A percentile compares a stretch with the other conserved stretches of the same genome.
phyloP scores from a whole-genome alignment of 2,329 filamentous ascomycete species.

The Cladobotryum mycophilum region DNA sequence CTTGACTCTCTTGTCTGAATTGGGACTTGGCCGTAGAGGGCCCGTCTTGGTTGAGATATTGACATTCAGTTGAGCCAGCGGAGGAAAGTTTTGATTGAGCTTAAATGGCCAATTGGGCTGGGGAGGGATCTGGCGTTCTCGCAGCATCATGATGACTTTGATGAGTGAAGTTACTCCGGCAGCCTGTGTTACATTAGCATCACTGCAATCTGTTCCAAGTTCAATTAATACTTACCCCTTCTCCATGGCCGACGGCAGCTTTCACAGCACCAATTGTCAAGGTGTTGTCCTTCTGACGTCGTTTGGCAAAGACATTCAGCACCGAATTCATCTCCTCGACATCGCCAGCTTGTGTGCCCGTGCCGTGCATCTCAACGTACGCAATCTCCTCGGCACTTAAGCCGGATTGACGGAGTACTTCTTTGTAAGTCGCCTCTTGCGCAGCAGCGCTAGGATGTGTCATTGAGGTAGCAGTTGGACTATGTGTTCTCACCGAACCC shows the following conservation, averaged over 20 bases:
- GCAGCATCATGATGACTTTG: constrained; percentile 50
- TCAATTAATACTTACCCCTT: constrained; percentile 37
- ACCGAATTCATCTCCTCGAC: constrained; percentile 78
- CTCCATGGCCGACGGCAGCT: constrained; percentile 58
- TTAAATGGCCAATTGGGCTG: constrained; percentile 21
- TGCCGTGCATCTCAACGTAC: constrained; percentile 90
- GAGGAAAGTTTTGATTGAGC: too few species aligned
- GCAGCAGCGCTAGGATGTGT: constrained; percentile 61
- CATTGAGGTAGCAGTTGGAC: constrained; percentile 62
- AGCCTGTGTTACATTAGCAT: too few species aligned
- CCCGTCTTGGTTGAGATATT: constrained; percentile 48
- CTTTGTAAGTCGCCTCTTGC: constrained; percentile 55
- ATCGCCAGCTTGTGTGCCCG: constrained; percentile 82
- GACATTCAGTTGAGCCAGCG: constrained; percentile 23
- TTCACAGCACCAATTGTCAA: constrained; percentile 60
- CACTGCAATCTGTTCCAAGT: too few species aligned
- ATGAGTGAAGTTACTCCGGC: constrained; percentile 49
- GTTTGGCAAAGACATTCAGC: constrained; percentile 47
- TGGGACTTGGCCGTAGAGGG: constrained; percentile 25
- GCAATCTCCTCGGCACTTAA: constrained; percentile 72
- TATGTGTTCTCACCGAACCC: constrained; percentile 63
- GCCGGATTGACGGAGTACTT: constrained; percentile 63
- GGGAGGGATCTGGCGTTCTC: constrained; percentile 41
- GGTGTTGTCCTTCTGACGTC: constrained; percentile 39
- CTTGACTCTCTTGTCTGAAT: constrained; percentile 24